Evolutionary conservation across 352 stramenopile species (phyloP).

Genomic region (Phytophthora sp.): DNA sequence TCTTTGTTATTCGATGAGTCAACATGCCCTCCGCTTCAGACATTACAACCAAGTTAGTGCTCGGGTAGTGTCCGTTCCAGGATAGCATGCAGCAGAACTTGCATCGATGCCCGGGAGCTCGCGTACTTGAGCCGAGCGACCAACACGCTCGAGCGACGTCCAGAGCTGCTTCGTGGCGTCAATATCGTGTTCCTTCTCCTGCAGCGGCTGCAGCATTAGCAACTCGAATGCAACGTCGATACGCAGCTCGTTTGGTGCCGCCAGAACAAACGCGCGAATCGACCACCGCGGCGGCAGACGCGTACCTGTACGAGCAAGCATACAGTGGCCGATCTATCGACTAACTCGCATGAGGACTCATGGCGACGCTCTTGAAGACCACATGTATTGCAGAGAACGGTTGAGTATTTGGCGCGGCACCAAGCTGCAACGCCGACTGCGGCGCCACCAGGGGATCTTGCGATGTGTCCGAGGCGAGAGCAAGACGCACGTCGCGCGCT

Average conservation of each 20-base stretch:
- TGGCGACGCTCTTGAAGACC: conserved; percentile 5
- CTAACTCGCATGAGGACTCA: conserved; percentile 13
- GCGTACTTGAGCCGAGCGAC: too few species aligned
- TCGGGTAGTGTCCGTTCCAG: neutral
- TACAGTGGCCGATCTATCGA: conserved; percentile 14
- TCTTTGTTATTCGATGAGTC: conserved; percentile 9
- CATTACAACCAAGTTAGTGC: conserved; percentile 4
- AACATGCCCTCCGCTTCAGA: neutral
- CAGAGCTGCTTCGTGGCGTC: neutral
- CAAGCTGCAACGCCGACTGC: conserved; percentile 2
- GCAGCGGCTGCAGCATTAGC: conserved; percentile 27
- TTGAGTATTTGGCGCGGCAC: neutral
- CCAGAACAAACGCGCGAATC: neutral
- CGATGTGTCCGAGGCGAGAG: conserved; percentile 13
- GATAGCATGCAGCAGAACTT: neutral
- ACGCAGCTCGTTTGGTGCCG: neutral
- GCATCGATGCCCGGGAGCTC: too few species aligned
- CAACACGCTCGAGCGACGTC: too few species aligned
- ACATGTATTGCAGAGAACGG: conserved; percentile 21
- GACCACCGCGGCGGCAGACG: neutral
- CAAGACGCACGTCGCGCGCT: conserved; percentile 3
- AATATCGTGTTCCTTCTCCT: conserved; percentile 7
- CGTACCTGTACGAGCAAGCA: neutral
- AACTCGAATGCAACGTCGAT: neutral
- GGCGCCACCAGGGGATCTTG: neutral